phyloP scores from a whole-genome alignment of 306 rosid genomes.

The Hippophae tibetana region DNA sequence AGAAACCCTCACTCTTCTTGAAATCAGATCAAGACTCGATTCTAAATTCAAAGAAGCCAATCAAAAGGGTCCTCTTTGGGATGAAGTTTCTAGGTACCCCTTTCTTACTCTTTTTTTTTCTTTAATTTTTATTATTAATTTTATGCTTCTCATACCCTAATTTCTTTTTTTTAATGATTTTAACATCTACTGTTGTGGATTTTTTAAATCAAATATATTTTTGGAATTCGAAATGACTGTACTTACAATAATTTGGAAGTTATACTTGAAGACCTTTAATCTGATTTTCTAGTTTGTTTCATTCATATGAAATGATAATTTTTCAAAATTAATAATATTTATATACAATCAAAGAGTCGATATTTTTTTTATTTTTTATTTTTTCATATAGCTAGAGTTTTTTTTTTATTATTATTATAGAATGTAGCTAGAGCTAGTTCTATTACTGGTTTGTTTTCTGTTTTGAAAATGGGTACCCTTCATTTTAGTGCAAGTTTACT shows the following conservation, averaged over 20 bases:
- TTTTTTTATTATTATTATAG: no score
- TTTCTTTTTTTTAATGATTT: neutral
- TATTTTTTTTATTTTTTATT: no score
- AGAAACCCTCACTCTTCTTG: constrained; percentile 93
- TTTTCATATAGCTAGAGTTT: no score
- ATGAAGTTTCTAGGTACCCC: constrained; percentile 81
- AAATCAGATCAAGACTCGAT: constrained; percentile 95
- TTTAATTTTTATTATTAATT: neutral
- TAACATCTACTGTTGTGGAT: no score
- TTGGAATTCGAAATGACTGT: no score
- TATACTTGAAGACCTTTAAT: no score
- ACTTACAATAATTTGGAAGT: no score
- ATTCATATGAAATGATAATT: constrained; percentile 11
- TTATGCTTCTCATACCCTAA: neutral
- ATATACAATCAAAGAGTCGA: no score
- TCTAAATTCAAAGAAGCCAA: constrained; percentile 89
- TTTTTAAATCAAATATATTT: no score
- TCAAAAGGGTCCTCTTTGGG: constrained; percentile 98
- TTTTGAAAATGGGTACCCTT: constrained; percentile 43
- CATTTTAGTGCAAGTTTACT: constrained; percentile 41
- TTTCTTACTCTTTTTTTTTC: neutral
- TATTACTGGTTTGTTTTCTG: constrained; percentile 15
- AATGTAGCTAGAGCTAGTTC: constrained; percentile 14
- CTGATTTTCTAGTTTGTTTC: neutral
- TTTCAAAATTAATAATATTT: no score